Evolutionary conservation across 169 alveolate genomes (phyloP).

Genomic region (Plasmodium coatneyi): DNA sequence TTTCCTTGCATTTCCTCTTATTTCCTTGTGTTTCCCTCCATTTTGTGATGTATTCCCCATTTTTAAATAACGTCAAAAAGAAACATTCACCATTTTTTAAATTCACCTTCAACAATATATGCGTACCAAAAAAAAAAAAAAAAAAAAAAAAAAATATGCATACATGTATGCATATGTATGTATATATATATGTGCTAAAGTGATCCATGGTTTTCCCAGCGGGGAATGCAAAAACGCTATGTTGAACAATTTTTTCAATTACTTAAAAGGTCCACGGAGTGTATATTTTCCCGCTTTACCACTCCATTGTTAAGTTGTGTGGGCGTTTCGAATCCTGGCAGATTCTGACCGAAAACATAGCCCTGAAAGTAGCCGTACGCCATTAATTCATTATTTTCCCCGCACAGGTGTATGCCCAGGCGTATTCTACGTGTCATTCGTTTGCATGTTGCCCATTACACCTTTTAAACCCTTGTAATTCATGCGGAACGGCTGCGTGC

Average conservation of each 20-base stretch:
- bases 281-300: not conserved
- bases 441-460: not conserved
- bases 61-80: not conserved
- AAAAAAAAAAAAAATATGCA: not conserved
- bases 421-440: not conserved
- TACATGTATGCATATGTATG: too few species aligned
- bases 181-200: not conserved
- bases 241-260: not conserved
- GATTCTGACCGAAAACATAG: not conserved
- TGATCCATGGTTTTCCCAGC: not conserved
- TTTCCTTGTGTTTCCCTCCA: not conserved
- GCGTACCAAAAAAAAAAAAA: not conserved
- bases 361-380: not conserved
- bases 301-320: constrained; percentile 7
- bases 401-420: not conserved
- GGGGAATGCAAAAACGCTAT: constrained; percentile 1
- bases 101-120: not conserved
- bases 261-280: not conserved
- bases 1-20: not conserved
- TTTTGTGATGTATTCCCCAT: not conserved
- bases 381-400: constrained; percentile 11
- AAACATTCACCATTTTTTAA: not conserved
- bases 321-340: constrained; percentile 6
- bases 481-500: constrained; percentile 3
- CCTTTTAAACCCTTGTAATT: constrained; percentile 1